Conservation (phyloP, 495 filamentous ascomycete species). For the Lasiosphaeria ovina region DNA sequence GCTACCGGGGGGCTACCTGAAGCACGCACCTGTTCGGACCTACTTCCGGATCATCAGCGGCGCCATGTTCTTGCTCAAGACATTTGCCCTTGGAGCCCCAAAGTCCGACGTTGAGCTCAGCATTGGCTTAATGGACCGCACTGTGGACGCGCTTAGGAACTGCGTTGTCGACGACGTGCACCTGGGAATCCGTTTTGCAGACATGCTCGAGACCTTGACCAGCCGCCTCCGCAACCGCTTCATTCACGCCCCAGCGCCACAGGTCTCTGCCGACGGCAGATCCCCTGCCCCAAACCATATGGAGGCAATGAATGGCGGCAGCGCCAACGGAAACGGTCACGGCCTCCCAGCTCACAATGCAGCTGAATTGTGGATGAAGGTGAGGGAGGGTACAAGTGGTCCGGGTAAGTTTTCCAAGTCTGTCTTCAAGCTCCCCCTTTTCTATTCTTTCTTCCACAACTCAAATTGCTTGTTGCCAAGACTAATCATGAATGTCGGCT, state of each 20-base stretch:
- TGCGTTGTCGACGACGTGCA: conserved; percentile 96
- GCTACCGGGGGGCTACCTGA: conserved; percentile 76
- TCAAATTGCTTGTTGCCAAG: background rate
- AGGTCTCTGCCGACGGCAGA: conserved; percentile 34
- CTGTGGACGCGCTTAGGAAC: conserved; percentile 73
- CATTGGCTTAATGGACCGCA: conserved; percentile 75
- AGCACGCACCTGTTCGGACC: conserved; percentile 88
- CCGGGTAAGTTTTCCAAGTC: conserved; percentile 22
- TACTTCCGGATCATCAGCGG: conserved; percentile 93
- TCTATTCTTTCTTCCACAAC: background rate
- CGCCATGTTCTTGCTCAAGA: conserved; percentile 91
- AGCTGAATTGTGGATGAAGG: conserved; percentile 28
- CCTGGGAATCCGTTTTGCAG: conserved; percentile 90
- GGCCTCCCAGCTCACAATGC: conserved; percentile 15
- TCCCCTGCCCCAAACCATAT: conserved; percentile 33
- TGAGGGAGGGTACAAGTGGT: conserved; percentile 20
- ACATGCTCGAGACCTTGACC: conserved; percentile 79
- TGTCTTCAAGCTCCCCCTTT: background rate
- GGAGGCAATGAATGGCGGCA: conserved; percentile 23
- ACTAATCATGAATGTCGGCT: background rate
- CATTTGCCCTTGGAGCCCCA: conserved; percentile 88
- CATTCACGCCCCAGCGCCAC: conserved; percentile 53
- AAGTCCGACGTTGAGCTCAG: conserved; percentile 84
- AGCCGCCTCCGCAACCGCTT: conserved; percentile 71
- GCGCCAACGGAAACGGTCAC: conserved; percentile 35